These are phyloP conservation scores for Zhuliangozyma parablackwelliae DNA, from an alignment of 1,139 yeast genomes.

Conservation along the genomic window DNA sequence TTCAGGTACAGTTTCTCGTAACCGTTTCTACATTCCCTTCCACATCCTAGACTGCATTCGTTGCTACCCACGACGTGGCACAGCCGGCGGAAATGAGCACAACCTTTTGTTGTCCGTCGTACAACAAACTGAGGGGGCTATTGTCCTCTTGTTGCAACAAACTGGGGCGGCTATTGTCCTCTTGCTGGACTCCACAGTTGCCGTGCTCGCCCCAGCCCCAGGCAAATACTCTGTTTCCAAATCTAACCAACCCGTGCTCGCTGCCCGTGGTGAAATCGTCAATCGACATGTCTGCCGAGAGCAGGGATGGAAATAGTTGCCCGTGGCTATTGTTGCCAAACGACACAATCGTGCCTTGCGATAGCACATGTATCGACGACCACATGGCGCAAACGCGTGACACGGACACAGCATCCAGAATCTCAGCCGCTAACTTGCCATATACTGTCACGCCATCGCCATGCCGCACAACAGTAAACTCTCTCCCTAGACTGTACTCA, in stretches of 20 bases:
- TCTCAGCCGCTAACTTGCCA: slow-evolving; percentile 13
- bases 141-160: slow-evolving; percentile 17
- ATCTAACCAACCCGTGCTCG: slow-evolving; percentile 68
- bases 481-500: slow-evolving; percentile 39
- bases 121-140: slow-evolving; percentile 31
- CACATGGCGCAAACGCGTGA: slow-evolving; percentile 56
- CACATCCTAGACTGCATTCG: slow-evolving; percentile 3
- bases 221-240: slow-evolving; percentile 40
- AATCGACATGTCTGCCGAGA: slow-evolving; percentile 7
- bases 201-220: slow-evolving; percentile 99
- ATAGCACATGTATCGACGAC: slow-evolving; percentile 64
- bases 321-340: slow-evolving; percentile 76
- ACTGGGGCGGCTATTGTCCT: slow-evolving; percentile 24
- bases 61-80: slow-evolving; percentile 41
- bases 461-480: slow-evolving; percentile 30
- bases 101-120: slow-evolving; percentile 18
- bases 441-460: slow-evolving; percentile 8
- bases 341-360: slow-evolving; percentile 31
- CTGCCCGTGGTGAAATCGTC: slow-evolving; percentile 57
- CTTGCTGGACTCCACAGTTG: slow-evolving; percentile 61
- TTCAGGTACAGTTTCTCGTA: no score
- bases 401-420: slow-evolving; percentile 1
- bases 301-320: slow-evolving; percentile 43
- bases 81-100: slow-evolving; percentile 37
- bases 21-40: no score